Evolutionary conservation across 179 eudicot genomes (phyloP).

Genomic region (Spinacia oleracea): DNA sequence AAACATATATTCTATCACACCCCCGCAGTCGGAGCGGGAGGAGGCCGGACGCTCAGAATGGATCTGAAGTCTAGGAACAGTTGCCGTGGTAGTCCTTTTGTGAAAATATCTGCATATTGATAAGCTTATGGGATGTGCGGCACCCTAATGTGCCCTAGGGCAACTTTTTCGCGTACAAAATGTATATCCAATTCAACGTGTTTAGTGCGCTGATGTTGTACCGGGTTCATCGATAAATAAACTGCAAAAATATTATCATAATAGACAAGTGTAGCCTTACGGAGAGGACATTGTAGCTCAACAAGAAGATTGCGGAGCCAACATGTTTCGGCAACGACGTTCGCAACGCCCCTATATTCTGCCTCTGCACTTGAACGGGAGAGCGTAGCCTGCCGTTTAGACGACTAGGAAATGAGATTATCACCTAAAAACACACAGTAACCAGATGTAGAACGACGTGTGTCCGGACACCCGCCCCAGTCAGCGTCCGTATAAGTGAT

Average conservation of each 20-base stretch:
- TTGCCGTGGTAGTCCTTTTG: too few relatives aligned
- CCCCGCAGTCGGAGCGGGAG: too few relatives aligned
- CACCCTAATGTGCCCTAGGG: too few relatives aligned
- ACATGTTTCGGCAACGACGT: not conserved
- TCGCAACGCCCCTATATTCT: not conserved
- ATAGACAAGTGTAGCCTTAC: not conserved
- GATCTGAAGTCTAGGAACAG: too few relatives aligned
- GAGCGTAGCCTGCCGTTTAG: not conserved
- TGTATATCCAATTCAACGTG: too few relatives aligned
- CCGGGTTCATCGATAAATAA: not conserved
- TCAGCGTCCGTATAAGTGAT: not conserved
- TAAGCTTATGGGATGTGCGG: too few relatives aligned
- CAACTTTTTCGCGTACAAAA: too few relatives aligned
- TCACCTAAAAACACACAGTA: not conserved
- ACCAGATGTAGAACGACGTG: not conserved
- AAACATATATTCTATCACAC: too few relatives aligned
- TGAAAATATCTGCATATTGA: too few relatives aligned
- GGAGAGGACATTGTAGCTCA: not conserved
- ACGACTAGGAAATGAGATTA: not conserved
- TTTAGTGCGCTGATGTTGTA: not conserved
- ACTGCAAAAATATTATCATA: constrained; percentile 10
- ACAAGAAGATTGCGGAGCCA: constrained; percentile 7
- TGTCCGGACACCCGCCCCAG: not conserved
- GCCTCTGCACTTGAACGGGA: not conserved
- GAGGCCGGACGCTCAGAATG: too few relatives aligned